Base-by-base conservation (phyloP, 306 rosid species). In the Lablab purpureus region DNA sequence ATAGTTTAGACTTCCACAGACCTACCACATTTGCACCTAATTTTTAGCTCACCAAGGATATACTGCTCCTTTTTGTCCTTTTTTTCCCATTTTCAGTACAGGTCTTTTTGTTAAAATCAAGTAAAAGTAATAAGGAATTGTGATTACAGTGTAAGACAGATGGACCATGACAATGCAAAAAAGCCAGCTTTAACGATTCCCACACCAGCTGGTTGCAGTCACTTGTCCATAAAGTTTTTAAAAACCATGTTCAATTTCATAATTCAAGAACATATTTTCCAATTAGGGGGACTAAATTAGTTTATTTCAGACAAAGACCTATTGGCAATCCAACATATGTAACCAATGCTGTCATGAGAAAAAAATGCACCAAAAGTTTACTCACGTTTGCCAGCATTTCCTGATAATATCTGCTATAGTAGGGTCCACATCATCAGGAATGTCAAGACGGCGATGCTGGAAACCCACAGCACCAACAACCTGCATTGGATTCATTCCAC, bases 401-500 rank as follows among this genome's bases (percentile, higher is more conserved):
- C 76, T 27, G 72, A 96, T 87, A 56, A 96, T 92, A 82, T 91
- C 97, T 3, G 96, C 96, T 79, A 96, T 30, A 55, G 85, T 63
- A 22, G 98, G 97, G 78, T 91, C 96, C 72, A 93, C 52, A 46
- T 86, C 75, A 19, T 93, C 91, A 0, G 99, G 98, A 84, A 96
- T 93, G 78, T 93, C 99, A 63, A 96, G 98, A 32, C 99, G 97
- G 52, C 97, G 99, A 84, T 96, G 94, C 85, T 96, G 99, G 84
- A 96, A 96, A 71, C 99, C 99, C n/a, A 96, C 99, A 1, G 99
- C 99, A 62, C 99, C 99, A 72, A 96, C 99, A 79, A 96, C 98
- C 88, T 96, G 99, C 99, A 96, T 96, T 3, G 99, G 94, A 81
- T 93, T 96, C 99, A 96, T 88, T 84, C 99, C 99, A 11, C 98